phyloP scores from a whole-genome alignment of 352 stramenopile species.

The Globisporangium camurandrum region DNA sequence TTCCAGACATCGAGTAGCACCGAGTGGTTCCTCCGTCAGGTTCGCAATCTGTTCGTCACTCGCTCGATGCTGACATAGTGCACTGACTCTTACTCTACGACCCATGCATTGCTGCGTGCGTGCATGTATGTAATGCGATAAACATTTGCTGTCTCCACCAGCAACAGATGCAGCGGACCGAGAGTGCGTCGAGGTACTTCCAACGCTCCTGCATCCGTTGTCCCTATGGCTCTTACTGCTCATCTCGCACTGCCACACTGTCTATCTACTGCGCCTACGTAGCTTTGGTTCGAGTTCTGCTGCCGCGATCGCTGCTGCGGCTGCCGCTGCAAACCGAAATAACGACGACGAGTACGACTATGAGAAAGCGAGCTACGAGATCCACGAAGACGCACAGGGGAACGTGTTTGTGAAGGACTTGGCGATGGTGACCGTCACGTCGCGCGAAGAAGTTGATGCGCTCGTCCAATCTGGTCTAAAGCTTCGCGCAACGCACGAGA shows the following conservation, averaged over 20 bases:
- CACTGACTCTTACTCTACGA: neutral
- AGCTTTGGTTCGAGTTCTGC: slow-evolving; percentile 53
- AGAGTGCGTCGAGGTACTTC: slow-evolving; percentile 48
- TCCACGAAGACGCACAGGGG: slow-evolving; percentile 89
- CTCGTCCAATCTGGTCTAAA: slow-evolving; percentile 84
- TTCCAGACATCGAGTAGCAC: slow-evolving; percentile 75
- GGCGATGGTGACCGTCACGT: slow-evolving; percentile 86
- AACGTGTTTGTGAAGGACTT: slow-evolving; percentile 92
- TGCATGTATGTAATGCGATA: slow-evolving; percentile 1
- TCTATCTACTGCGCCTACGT: too few relatives aligned
- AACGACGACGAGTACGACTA: slow-evolving; percentile 80
- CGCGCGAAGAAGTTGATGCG: slow-evolving; percentile 73
- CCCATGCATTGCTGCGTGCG: too few relatives aligned
- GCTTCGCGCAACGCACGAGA: slow-evolving; percentile 87
- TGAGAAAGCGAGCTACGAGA: slow-evolving; percentile 87
- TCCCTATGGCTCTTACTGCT: neutral
- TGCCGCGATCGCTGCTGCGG: neutral
- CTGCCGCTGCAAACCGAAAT: neutral
- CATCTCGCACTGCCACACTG: too few relatives aligned
- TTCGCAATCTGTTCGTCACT: neutral
- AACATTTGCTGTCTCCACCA: too few relatives aligned
- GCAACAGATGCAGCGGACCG: slow-evolving; percentile 58
- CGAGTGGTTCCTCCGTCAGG: slow-evolving; percentile 80
- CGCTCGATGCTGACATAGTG: too few relatives aligned
- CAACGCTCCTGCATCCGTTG: neutral